Conservation (phyloP, 768 basidiomycete genomes). For the Mycena epipterygia region DNA sequence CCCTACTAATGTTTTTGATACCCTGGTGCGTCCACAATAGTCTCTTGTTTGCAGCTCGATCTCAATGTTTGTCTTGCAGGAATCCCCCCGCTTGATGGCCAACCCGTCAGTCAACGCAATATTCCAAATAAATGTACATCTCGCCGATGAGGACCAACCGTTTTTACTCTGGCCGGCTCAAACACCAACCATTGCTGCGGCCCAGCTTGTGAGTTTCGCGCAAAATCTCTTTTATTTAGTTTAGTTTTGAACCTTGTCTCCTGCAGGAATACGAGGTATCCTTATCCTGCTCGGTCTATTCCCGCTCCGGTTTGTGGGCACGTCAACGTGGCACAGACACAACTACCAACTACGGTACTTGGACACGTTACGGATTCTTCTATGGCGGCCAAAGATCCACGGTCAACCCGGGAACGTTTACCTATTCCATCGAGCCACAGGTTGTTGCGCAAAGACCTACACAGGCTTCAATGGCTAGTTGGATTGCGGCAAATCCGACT, state of each 20-base stretch:
- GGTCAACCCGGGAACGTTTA: neutral
- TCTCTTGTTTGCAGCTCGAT: neutral
- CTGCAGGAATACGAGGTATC: conserved; percentile 11
- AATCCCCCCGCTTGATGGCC: neutral
- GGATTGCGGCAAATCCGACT: neutral
- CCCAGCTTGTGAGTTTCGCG: neutral
- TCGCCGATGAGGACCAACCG: conserved; percentile 1
- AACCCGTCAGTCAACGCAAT: conserved; percentile 1
- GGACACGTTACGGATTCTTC: neutral
- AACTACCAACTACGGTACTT: neutral
- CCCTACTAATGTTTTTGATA: conserved; percentile 9
- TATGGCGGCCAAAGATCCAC: conserved; percentile 1
- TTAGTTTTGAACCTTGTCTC: neutral
- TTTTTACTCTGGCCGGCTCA: neutral
- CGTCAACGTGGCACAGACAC: neutral
- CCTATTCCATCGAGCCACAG: neutral
- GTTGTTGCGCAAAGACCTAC: neutral
- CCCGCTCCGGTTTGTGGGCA: neutral
- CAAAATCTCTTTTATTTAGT: neutral
- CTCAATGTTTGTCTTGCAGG: neutral
- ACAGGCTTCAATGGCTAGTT: neutral
- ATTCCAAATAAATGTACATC: conserved; percentile 2
- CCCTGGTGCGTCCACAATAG: neutral
- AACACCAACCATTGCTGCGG: conserved; percentile 3
- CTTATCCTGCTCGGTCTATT: conserved; percentile 5